Base-by-base conservation (phyloP, 805 yeast genomes). In the Candida insectorum region DNA sequence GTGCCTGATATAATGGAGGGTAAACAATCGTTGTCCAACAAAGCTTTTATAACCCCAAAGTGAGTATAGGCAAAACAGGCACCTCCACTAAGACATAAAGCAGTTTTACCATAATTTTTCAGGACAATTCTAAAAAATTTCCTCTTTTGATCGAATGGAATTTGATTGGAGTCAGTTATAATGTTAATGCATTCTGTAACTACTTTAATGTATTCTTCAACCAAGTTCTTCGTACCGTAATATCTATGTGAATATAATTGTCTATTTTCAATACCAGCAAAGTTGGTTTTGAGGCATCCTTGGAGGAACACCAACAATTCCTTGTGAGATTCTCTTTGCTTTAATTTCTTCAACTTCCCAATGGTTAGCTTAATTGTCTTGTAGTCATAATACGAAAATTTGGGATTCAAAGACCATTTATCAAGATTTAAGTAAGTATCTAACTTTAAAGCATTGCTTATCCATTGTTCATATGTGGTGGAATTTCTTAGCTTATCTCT, bases 1-100 rank as follows among this genome's bases (percentile, higher is more conserved):
- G 93, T 84, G 1, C 94, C 94, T 22, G 85, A 74, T 6, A 85
- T 64, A 23, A 84, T 80, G 4, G 67, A 65, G 1, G 94, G 94
- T 31, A 84, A 58, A 31, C 75, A 57, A 51, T 79, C 81, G 37
- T 73, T 72, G 38, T 85, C 88, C 4, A 83, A 56, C 24, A 85
- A 55, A 0, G 88, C 89, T 42, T 79, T 79, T 17, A 83, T 69
- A 3, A 84, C 75, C 2, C 94, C 94, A 56, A 82, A 79, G 55
- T 84, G 94, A 20, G 79, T 76, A 45, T 81, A 80, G 1, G 89
- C 77, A 54, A 84, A 85, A 19, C 84, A 74, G 1, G 88, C 94
- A 16, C 93, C 94, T 3, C 94, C 93, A 36, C 83, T 74, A 17
- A 84, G 62, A 42, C 86, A 79, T 11, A 84, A 59, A 0, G 91